Conservation (phyloP, 176 grass and related monocot genomes). For the Aegilops speltoides region DNA sequence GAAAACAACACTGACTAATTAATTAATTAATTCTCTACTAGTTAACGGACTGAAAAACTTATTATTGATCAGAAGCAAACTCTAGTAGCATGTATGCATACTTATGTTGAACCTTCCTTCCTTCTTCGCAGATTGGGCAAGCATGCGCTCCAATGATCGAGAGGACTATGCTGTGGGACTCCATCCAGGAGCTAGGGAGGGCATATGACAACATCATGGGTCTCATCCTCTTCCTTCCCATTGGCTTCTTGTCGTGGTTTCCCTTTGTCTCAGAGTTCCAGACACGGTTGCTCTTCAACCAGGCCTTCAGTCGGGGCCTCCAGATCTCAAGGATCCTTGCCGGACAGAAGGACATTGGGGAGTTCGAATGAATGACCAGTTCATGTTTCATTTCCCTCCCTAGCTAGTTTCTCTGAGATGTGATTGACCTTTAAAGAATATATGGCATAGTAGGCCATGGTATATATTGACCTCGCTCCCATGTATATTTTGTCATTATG, state of each 20-base stretch:
- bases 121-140: slow-evolving; percentile 65
- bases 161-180: slow-evolving; percentile 65
- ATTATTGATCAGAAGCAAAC: not conserved
- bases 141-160: slow-evolving; percentile 48
- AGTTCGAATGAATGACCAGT: slow-evolving; percentile 11
- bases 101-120: not conserved
- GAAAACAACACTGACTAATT: not conserved
- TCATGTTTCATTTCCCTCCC: not conserved
- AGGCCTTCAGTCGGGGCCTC: slow-evolving; percentile 90
- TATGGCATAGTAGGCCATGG: not conserved
- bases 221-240: slow-evolving; percentile 72
- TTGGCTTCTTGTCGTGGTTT: slow-evolving; percentile 88
- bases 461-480: not conserved
- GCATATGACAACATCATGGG: slow-evolving; percentile 87
- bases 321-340: slow-evolving; percentile 93
- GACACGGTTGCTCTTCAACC: slow-evolving; percentile 89
- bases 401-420: not conserved
- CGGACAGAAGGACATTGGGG: slow-evolving; percentile 48
- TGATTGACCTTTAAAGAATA: not conserved
- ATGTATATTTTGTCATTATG: not conserved
- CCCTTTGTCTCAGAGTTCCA: slow-evolving; percentile 98
- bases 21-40: not conserved
- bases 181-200: slow-evolving; percentile 93
- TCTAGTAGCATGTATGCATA: not conserved
- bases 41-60: not conserved